Conservation (phyloP, 2,329 filamentous ascomycete genomes). For the Ascocoryne sarcoides region DNA sequence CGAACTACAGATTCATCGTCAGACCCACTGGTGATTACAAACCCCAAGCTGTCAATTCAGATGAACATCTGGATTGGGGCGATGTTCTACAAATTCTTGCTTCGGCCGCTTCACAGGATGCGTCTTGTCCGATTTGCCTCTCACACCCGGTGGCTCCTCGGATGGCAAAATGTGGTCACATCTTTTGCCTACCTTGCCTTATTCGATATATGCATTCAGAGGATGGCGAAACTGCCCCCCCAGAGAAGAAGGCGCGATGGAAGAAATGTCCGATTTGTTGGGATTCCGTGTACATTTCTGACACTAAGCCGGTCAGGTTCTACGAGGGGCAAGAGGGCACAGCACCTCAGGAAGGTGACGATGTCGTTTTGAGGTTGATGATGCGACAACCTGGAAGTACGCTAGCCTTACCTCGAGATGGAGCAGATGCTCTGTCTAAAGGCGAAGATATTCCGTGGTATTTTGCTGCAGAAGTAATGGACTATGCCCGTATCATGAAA, state of each 20-base stretch:
- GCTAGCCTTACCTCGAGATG: constrained; percentile 76
- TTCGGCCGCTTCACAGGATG: constrained; percentile 77
- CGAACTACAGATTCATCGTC: constrained; percentile 96
- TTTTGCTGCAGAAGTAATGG: constrained; percentile 84
- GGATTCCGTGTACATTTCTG: constrained; percentile 85
- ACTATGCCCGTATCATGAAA: constrained; percentile 94
- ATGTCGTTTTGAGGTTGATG: constrained; percentile 83
- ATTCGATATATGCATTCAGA: constrained; percentile 92
- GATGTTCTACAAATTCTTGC: constrained; percentile 86
- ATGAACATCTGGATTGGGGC: constrained; percentile 84
- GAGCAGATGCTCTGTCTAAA: constrained; percentile 56
- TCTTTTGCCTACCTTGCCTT: constrained; percentile 88
- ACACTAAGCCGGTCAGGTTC: constrained; percentile 82
- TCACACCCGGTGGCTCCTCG: constrained; percentile 86
- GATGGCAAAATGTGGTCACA: constrained; percentile 96
- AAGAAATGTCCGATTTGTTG: constrained; percentile 97
- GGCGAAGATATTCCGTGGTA: constrained; percentile 87
- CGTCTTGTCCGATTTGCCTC: constrained; percentile 90
- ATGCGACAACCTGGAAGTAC: constrained; percentile 73
- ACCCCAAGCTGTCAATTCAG: constrained; percentile 74
- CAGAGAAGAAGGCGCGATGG: constrained; percentile 67
- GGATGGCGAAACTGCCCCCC: constrained; percentile 51
- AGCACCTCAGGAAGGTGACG: constrained; percentile 71
- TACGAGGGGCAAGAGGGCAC: constrained; percentile 82
- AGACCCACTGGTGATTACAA: constrained; percentile 72